Percentiles rank a stretch among this genome's conserved stretches.
These are phyloP conservation scores for Penicillium nordicum DNA, from an alignment of 2,329 filamentous ascomycete genomes.

Conservation along the genomic window DNA sequence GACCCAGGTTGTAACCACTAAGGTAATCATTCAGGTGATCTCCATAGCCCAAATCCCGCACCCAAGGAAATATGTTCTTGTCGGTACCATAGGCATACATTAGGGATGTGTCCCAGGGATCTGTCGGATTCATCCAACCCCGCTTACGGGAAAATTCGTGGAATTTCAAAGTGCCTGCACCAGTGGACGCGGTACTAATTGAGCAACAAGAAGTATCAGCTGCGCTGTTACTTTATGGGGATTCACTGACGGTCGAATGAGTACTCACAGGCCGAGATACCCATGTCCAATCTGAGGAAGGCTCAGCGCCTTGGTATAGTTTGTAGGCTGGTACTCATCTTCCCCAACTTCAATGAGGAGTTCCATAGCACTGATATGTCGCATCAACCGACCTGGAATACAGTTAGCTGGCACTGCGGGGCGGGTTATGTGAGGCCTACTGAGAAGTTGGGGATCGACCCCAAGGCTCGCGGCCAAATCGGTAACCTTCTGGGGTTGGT, in stretches of 20 bases:
- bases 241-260: neutral
- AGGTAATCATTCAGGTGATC: neutral
- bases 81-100: constrained; percentile 9
- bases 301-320: constrained; percentile 1
- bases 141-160: constrained; percentile 8
- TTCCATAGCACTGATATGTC: constrained; percentile 25
- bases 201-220: neutral
- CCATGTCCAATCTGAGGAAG: constrained; percentile 3
- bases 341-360: neutral
- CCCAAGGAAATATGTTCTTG: neutral
- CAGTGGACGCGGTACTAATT: constrained; percentile 2
- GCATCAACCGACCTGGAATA: constrained; percentile 28
- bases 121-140: constrained; percentile 6
- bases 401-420: neutral
- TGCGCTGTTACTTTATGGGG: neutral
- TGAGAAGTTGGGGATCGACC: constrained; percentile 13
- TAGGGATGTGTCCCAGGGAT: constrained; percentile 1
- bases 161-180: constrained; percentile 5
- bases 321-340: neutral
- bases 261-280: constrained; percentile 2
- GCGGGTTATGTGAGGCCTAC: constrained; percentile 7
- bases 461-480: constrained; percentile 1
- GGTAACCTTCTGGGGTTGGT: constrained; percentile 2
- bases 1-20: neutral
- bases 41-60: neutral